Conservation (phyloP, 768 basidiomycete genomes). For the Amanita molliuscula region DNA sequence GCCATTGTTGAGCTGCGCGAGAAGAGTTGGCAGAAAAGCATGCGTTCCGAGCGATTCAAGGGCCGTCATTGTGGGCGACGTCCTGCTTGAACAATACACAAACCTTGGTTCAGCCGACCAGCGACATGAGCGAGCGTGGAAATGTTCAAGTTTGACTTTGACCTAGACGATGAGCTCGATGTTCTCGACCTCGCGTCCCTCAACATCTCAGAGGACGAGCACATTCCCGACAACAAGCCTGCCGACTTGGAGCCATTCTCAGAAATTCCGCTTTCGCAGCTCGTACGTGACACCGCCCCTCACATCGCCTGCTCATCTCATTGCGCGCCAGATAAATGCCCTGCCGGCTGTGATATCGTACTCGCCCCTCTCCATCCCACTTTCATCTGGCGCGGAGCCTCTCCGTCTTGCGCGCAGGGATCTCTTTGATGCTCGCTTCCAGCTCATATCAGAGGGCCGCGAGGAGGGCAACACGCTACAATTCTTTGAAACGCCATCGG, state of each 20-base stretch:
- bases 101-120: no score
- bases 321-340: slow-evolving; percentile 43
- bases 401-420: slow-evolving; percentile 65
- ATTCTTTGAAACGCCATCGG: slow-evolving; percentile 76
- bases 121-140: not conserved
- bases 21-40: not conserved
- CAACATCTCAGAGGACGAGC: not conserved
- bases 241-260: not conserved
- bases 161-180: not conserved
- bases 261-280: slow-evolving; percentile 13
- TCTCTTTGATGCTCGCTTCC: slow-evolving; percentile 93
- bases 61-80: no score
- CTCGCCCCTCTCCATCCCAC: slow-evolving; percentile 54
- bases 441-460: slow-evolving; percentile 58
- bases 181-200: not conserved
- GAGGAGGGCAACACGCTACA: slow-evolving; percentile 29
- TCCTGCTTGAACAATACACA: no score
- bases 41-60: slow-evolving; percentile 1
- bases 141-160: slow-evolving; percentile 1
- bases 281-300: slow-evolving; percentile 21
- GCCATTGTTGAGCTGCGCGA: not conserved
- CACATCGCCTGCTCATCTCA: slow-evolving; percentile 6
- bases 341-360: slow-evolving; percentile 74
- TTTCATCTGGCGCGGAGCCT: slow-evolving; percentile 19
- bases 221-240: not conserved